Conservation (phyloP, 176 grass and related monocot species). For the Zoysia japonica region DNA sequence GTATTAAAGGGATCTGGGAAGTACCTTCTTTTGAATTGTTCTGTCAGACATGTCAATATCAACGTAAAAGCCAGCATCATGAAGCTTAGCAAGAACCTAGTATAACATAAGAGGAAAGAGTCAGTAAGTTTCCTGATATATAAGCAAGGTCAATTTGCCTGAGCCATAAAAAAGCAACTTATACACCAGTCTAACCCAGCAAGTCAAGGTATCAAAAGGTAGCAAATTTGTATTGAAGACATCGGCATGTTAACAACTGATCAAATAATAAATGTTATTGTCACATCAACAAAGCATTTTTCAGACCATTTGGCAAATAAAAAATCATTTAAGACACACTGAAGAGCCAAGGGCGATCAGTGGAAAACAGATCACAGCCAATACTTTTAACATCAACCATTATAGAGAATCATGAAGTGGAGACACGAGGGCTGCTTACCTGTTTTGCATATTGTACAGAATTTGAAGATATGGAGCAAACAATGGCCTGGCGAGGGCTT, state of each 20-base stretch:
- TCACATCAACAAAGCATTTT: slow-evolving; percentile 10
- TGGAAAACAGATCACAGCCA: neutral
- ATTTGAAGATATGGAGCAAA: slow-evolving; percentile 75
- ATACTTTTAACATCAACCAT: neutral
- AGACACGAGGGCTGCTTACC: slow-evolving; percentile 47
- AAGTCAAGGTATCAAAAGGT: neutral
- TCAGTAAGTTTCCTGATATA: neutral
- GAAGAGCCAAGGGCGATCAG: neutral
- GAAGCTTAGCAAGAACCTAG: slow-evolving; percentile 72
- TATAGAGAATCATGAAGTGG: slow-evolving; percentile 8
- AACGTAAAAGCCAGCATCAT: slow-evolving; percentile 75
- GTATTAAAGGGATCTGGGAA: neutral
- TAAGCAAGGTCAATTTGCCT: neutral
- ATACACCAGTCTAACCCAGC: neutral
- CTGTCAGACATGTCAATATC: slow-evolving; percentile 79
- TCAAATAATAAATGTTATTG: slow-evolving; percentile 10
- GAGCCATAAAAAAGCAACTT: neutral
- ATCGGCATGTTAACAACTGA: neutral
- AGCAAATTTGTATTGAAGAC: neutral
- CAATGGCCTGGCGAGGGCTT: slow-evolving; percentile 95
- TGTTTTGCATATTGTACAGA: slow-evolving; percentile 71
- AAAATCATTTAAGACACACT: neutral
- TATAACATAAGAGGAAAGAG: slow-evolving; percentile 8
- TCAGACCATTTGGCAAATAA: neutral
- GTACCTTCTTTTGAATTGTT: slow-evolving; percentile 98